Percentiles rank a stretch among this genome's conserved stretches.
Conservation (phyloP, 192 early-diverging fungal species). For the Mortierella antarctica region DNA sequence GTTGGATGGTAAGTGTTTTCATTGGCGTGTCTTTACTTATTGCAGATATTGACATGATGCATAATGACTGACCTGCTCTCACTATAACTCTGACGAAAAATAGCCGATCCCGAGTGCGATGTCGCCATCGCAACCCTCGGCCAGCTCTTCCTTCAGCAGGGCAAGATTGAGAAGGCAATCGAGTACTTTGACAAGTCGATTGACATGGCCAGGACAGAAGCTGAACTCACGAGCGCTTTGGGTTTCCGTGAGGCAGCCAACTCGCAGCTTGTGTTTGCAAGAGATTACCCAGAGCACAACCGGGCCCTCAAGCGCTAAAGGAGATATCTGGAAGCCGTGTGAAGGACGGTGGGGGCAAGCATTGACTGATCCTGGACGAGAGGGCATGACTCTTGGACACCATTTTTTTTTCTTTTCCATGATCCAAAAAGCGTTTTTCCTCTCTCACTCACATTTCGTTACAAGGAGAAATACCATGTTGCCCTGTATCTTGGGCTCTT, state of each 20-base stretch:
- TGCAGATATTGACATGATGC: neutral
- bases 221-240: constrained; percentile 85
- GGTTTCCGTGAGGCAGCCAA: constrained; percentile 53
- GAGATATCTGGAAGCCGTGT: neutral
- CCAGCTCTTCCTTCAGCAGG: constrained; percentile 87
- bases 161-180: constrained; percentile 87
- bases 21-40: neutral
- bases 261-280: constrained; percentile 49
- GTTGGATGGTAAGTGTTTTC: constrained; percentile 63
- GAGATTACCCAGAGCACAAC: constrained; percentile 50
- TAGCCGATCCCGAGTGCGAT: constrained; percentile 95
- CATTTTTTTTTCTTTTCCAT: neutral
- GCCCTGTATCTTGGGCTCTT: neutral
- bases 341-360: neutral
- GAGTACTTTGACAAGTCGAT: constrained; percentile 84
- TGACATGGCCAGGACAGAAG: constrained; percentile 86
- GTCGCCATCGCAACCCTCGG: constrained; percentile 86
- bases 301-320: constrained; percentile 50
- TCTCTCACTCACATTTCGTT: neutral
- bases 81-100: neutral
- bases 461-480: neutral
- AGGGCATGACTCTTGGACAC: neutral
- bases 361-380: neutral
- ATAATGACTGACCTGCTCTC: neutral
- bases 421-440: neutral